These are phyloP conservation scores for Zasmidium citrigriseum DNA, from an alignment of 2,329 filamentous ascomycete genomes.

Conservation along the genomic window DNA sequence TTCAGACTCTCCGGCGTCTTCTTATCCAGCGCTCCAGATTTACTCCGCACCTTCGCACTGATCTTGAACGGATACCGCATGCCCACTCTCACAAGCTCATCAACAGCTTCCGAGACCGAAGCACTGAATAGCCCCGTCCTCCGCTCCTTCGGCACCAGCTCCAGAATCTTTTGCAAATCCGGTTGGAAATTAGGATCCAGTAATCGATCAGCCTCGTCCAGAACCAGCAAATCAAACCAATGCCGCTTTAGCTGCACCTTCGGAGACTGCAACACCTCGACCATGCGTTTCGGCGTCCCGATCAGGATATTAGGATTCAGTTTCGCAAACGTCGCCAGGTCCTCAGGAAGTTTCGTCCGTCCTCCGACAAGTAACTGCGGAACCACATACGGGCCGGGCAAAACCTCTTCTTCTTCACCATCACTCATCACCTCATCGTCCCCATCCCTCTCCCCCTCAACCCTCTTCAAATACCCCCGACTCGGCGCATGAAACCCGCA, in stretches of 20 bases:
- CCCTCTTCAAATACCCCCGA: slow-evolving; percentile 63
- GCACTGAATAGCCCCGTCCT: slow-evolving; percentile 93
- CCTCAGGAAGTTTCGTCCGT: slow-evolving; percentile 76
- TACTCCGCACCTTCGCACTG: slow-evolving; percentile 84
- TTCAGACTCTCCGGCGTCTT: slow-evolving; percentile 89
- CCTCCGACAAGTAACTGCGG: slow-evolving; percentile 89
- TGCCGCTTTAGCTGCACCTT: slow-evolving; percentile 34
- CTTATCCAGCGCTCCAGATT: slow-evolving; percentile 73
- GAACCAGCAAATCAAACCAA: slow-evolving; percentile 80
- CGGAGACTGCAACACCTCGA: slow-evolving; percentile 83
- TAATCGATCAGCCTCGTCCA: slow-evolving; percentile 92
- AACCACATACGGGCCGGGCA: slow-evolving; percentile 58
- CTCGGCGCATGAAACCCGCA: slow-evolving; percentile 82
- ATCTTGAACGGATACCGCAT: slow-evolving; percentile 94
- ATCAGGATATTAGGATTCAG: slow-evolving; percentile 86
- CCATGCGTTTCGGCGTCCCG: slow-evolving; percentile 83
- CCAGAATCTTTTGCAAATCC: slow-evolving; percentile 82
- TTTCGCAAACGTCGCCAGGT: slow-evolving; percentile 81
- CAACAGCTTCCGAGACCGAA: slow-evolving; percentile 91
- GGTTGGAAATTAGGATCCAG: slow-evolving; percentile 93
- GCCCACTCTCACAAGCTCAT: slow-evolving; percentile 88
- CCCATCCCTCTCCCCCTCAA: slow-evolving; percentile 27
- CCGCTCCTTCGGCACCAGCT: slow-evolving; percentile 84
- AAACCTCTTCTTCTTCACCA: slow-evolving; percentile 47
- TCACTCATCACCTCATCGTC: slow-evolving; percentile 41